A percentile compares a stretch with the other conserved stretches of the same genome.
Conservation (phyloP, 2,329 filamentous ascomycete species). For the Geosmithia morbida region DNA sequence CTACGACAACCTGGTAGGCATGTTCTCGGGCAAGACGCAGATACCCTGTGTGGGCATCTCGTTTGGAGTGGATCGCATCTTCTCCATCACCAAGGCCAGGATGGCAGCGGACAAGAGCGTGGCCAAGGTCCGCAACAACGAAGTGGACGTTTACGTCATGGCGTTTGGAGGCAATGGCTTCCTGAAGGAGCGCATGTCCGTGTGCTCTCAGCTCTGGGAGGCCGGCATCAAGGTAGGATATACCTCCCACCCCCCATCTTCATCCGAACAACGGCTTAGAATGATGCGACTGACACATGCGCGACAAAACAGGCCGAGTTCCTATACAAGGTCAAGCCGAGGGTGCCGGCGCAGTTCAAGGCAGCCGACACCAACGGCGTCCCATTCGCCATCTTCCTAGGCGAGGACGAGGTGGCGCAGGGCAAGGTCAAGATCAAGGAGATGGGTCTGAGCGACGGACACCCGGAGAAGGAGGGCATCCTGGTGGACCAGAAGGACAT, state of each 20-base stretch:
- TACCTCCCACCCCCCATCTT: neutral
- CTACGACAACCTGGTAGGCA: slow-evolving; percentile 86
- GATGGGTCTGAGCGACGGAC: slow-evolving; percentile 57
- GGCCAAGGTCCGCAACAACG: slow-evolving; percentile 50
- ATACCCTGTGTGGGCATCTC: slow-evolving; percentile 58
- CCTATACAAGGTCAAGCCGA: slow-evolving; percentile 79
- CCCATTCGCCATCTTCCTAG: slow-evolving; percentile 78
- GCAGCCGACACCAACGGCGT: slow-evolving; percentile 66
- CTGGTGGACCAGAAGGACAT: slow-evolving; percentile 52
- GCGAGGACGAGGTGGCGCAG: slow-evolving; percentile 72
- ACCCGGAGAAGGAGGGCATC: slow-evolving; percentile 83
- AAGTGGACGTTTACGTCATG: slow-evolving; percentile 90
- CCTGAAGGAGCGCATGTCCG: slow-evolving; percentile 69
- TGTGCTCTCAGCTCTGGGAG: slow-evolving; percentile 67
- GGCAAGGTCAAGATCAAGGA: slow-evolving; percentile 83
- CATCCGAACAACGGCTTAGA: slow-evolving; percentile 9
- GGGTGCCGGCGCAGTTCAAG: slow-evolving; percentile 81
- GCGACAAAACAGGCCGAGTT: slow-evolving; percentile 78
- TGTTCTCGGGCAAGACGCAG: slow-evolving; percentile 76
- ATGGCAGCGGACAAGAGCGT: slow-evolving; percentile 48
- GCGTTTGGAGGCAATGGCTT: slow-evolving; percentile 82
- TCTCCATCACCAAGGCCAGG: slow-evolving; percentile 74
- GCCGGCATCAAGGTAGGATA: slow-evolving; percentile 62
- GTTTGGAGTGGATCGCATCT: slow-evolving; percentile 91
- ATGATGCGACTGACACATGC: too few species aligned